Evolutionary conservation across 495 filamentous ascomycete species (phyloP).

Genomic region (Aspergillus affinis): DNA sequence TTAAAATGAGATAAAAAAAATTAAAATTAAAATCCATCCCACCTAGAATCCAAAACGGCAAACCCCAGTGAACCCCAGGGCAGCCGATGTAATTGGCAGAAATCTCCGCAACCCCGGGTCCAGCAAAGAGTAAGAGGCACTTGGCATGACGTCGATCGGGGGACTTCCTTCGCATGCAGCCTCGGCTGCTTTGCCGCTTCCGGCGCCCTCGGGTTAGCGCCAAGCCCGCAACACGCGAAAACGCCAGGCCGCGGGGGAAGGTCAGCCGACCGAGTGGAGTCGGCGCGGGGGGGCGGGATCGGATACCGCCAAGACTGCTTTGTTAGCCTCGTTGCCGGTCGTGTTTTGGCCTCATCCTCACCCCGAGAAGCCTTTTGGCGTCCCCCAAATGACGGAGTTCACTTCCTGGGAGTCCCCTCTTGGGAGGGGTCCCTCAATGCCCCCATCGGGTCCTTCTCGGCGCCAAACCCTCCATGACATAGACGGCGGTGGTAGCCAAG

Average conservation of each 20-base stretch:
- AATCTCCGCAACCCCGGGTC: neutral
- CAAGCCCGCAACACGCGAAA: neutral
- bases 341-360: too few species aligned
- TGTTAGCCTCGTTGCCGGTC: too few species aligned
- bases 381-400: neutral
- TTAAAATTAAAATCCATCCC: too few species aligned
- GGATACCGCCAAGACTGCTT: neutral
- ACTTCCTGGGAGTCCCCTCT: too few species aligned
- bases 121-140: too few species aligned
- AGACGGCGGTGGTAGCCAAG: neutral
- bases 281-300: too few species aligned
- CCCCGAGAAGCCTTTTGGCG: neutral
- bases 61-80: neutral
- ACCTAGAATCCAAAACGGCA: neutral
- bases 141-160: neutral
- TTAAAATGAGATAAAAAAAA: too few species aligned
- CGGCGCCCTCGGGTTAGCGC: too few species aligned
- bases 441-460: too few species aligned
- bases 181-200: neutral
- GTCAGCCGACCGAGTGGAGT: neutral
- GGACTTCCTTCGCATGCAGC: neutral
- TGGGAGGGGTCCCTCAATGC: too few species aligned
- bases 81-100: neutral
- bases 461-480: neutral
- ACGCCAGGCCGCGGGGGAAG: neutral